A percentile compares a stretch with the other conserved stretches of the same genome.
These are phyloP conservation scores for Talaromyces sp. DNA, from an alignment of 2,329 filamentous ascomycete species.

Conservation along the genomic window DNA sequence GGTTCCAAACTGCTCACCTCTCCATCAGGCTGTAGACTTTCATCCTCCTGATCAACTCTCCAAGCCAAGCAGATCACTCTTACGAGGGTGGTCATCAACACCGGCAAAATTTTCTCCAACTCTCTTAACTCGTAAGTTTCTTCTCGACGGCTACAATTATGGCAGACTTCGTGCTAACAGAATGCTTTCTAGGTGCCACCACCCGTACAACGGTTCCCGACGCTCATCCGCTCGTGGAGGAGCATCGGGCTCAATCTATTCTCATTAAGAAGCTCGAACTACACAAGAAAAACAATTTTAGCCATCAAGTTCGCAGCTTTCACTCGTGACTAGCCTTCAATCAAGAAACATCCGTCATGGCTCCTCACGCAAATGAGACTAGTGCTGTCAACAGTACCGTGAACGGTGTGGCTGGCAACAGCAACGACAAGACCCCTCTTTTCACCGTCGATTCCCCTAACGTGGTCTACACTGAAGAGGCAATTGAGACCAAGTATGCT, in stretches of 20 bases:
- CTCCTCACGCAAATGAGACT: constrained; percentile 78
- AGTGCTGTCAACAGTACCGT: constrained; percentile 53
- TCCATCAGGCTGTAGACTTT: constrained; percentile 19
- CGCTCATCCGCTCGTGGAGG: constrained; percentile 85
- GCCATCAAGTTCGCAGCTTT: constrained; percentile 49
- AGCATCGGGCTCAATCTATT: constrained; percentile 60
- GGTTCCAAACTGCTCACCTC: constrained; percentile 18
- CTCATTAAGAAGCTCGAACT: constrained; percentile 41
- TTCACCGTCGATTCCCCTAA: constrained; percentile 92
- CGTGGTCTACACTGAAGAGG: constrained; percentile 81
- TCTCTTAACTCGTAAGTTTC: constrained; percentile 85
- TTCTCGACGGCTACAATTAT: background rate
- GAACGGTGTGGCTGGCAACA: constrained; percentile 50
- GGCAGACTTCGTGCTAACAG: constrained; percentile 19
- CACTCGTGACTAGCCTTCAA: constrained; percentile 24
- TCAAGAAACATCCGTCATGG: constrained; percentile 61
- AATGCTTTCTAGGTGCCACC: constrained; percentile 66
- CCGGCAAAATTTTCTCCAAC: constrained; percentile 98
- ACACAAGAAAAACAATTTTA: constrained; percentile 22
- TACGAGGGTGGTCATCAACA: constrained; percentile 58
- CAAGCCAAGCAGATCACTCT: constrained; percentile 27
- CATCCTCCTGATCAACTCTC: constrained; percentile 53
- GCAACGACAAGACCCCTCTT: constrained; percentile 50
- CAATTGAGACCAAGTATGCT: constrained; percentile 91
- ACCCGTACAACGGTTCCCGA: constrained; percentile 89